phyloP scores from a whole-genome alignment of 257 asterid genomes.

The Capsicum rhomboideum region DNA sequence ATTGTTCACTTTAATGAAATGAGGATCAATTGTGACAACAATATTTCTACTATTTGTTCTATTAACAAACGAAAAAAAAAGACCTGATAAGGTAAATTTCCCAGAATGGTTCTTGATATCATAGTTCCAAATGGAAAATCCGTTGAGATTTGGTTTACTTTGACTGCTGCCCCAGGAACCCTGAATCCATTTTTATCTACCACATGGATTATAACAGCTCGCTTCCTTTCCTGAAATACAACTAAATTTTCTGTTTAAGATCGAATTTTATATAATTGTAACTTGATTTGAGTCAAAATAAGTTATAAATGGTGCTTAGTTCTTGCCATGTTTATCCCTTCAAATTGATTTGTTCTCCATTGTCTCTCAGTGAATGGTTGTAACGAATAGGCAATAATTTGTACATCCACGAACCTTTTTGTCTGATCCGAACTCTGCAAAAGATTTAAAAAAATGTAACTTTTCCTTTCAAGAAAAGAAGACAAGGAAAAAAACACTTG shows the following conservation, averaged over 20 bases:
- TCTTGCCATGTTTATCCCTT: constrained; percentile 2
- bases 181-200: constrained; percentile 32
- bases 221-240: constrained; percentile 42
- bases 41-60: neutral
- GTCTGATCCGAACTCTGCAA: neutral
- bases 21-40: neutral
- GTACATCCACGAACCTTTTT: neutral
- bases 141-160: constrained; percentile 36
- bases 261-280: neutral
- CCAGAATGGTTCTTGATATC: constrained; percentile 34
- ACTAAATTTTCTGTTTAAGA: neutral
- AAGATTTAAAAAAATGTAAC: neutral
- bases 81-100: constrained; percentile 44
- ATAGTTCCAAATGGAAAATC: constrained; percentile 61
- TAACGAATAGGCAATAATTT: neutral
- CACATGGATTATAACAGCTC: constrained; percentile 33
- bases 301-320: neutral
- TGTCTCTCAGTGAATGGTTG: constrained; percentile 3
- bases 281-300: neutral
- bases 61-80: neutral
- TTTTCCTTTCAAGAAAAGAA: neutral
- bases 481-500: neutral
- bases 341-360: neutral
- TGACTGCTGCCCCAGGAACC: constrained; percentile 31
- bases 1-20: neutral